phyloP scores from a whole-genome alignment of 2,329 filamentous ascomycete species.

The Lojkania enalia region DNA sequence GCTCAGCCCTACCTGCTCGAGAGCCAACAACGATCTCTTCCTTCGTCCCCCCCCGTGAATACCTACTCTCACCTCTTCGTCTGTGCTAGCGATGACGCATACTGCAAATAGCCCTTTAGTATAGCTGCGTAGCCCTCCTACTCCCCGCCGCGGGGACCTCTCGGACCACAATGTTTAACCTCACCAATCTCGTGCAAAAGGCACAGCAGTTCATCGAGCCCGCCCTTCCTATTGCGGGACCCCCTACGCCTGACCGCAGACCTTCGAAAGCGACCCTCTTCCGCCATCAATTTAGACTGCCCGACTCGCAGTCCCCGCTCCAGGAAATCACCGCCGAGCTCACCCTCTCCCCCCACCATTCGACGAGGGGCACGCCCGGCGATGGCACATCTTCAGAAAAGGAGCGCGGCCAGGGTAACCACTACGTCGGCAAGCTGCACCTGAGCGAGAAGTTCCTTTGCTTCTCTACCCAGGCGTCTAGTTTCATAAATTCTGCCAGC shows the following conservation, averaged over 20 bases:
- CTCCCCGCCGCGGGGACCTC: conserved; percentile 14
- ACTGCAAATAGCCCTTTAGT: conserved; percentile 13
- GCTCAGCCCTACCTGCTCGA: too few relatives aligned
- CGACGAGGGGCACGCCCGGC: conserved; percentile 47
- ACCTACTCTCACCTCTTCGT: conserved; percentile 8
- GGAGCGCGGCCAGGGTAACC: conserved; percentile 72
- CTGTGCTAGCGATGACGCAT: conserved; percentile 35
- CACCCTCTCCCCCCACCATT: conserved; percentile 73
- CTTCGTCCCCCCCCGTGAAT: background rate
- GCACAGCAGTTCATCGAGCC: conserved; percentile 94
- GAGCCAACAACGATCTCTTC: too few relatives aligned
- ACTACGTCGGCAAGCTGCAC: conserved; percentile 91
- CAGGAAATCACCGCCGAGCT: conserved; percentile 97
- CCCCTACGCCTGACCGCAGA: conserved; percentile 70
- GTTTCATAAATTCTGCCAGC: conserved; percentile 80
- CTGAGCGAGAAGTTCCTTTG: conserved; percentile 93
- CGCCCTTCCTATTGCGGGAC: conserved; percentile 70
- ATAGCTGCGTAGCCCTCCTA: conserved; percentile 4
- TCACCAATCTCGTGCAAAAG: conserved; percentile 88
- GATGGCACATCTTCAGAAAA: conserved; percentile 61
- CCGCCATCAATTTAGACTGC: conserved; percentile 94
- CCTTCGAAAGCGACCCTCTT: conserved; percentile 92
- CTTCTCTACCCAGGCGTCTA: conserved; percentile 91
- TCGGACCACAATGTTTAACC: conserved; percentile 49
- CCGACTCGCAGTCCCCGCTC: conserved; percentile 86